Percentiles rank a stretch among this genome's conserved stretches.
phyloP scores from a whole-genome alignment of 2,329 filamentous ascomycete genomes.

The Torrubiellomyces zombiae region DNA sequence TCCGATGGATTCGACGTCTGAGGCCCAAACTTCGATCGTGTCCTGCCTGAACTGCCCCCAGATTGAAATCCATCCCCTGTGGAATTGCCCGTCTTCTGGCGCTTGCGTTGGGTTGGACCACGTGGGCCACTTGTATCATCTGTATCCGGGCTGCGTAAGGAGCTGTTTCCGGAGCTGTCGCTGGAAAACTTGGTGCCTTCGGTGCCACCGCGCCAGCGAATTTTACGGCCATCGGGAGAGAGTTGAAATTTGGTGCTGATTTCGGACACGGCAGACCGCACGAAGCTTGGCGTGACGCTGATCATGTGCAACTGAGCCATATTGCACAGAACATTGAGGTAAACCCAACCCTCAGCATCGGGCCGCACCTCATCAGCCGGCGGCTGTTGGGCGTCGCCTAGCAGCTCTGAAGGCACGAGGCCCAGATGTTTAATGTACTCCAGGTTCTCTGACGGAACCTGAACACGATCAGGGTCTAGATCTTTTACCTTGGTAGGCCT shows the following conservation, averaged over 20 bases:
- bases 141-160: slow-evolving; percentile 28
- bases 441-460: slow-evolving; percentile 62
- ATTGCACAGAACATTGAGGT: slow-evolving; percentile 63
- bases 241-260: slow-evolving; percentile 63
- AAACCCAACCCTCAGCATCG: slow-evolving; percentile 62
- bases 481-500: slow-evolving; percentile 62
- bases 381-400: slow-evolving; percentile 22
- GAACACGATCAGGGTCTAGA: slow-evolving; percentile 60
- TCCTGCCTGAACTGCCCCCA: slow-evolving; percentile 18
- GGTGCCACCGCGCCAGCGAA: slow-evolving; percentile 59
- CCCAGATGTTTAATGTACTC: slow-evolving; percentile 64
- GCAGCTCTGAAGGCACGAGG: slow-evolving; percentile 40
- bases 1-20: slow-evolving; percentile 22
- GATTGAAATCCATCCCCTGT: slow-evolving; percentile 17
- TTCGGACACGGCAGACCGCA: slow-evolving; percentile 53
- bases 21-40: slow-evolving; percentile 21
- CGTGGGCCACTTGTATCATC: slow-evolving; percentile 30
- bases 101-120: slow-evolving; percentile 25
- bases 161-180: slow-evolving; percentile 38
- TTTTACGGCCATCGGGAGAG: slow-evolving; percentile 59
- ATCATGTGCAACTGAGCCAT: slow-evolving; percentile 75
- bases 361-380: slow-evolving; percentile 32
- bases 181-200: slow-evolving; percentile 50
- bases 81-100: slow-evolving; percentile 23
- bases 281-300: slow-evolving; percentile 64